phyloP scores from a whole-genome alignment of 345 rosid genomes.

The Lepidium africanum region DNA sequence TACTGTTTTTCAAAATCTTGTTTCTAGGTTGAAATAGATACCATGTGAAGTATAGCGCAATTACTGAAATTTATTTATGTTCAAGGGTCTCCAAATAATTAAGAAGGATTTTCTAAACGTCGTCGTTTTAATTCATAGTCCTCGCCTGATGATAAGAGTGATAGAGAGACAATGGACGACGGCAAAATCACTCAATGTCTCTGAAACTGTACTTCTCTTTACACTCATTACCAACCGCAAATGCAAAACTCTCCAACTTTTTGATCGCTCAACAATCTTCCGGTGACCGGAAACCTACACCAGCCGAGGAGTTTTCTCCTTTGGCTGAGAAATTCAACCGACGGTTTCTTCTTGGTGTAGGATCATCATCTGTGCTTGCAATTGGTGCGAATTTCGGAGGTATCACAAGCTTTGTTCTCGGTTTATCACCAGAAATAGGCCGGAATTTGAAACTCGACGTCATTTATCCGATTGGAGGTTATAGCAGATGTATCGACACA shows the following conservation, averaged over 20 bases:
- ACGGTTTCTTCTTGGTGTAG: conserved; percentile 53
- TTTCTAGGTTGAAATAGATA: too few relatives aligned
- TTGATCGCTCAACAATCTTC: conserved; percentile 33
- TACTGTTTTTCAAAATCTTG: too few relatives aligned
- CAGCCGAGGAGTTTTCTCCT: conserved; percentile 59
- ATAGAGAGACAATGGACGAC: background rate
- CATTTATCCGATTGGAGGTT: conserved; percentile 69
- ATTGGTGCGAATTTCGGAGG: conserved; percentile 83
- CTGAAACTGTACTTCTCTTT: conserved; percentile 17
- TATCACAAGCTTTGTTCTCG: conserved; percentile 66
- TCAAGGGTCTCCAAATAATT: background rate
- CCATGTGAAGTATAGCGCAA: too few relatives aligned
- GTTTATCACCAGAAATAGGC: conserved; percentile 59
- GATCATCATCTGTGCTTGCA: conserved; percentile 70
- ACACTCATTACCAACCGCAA: background rate
- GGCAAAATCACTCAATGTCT: conserved; percentile 17
- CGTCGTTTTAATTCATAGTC: background rate
- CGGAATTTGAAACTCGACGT: conserved; percentile 68
- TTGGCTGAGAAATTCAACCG: conserved; percentile 56
- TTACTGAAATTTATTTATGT: too few relatives aligned
- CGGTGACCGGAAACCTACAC: conserved; percentile 38
- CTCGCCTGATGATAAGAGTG: conserved; percentile 17
- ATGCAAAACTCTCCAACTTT: conserved; percentile 2
- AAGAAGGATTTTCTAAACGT: background rate
- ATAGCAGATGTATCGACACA: conserved; percentile 60